Base-by-base conservation (phyloP, 768 basidiomycete genomes). In the Rhodotorula diobovata region DNA sequence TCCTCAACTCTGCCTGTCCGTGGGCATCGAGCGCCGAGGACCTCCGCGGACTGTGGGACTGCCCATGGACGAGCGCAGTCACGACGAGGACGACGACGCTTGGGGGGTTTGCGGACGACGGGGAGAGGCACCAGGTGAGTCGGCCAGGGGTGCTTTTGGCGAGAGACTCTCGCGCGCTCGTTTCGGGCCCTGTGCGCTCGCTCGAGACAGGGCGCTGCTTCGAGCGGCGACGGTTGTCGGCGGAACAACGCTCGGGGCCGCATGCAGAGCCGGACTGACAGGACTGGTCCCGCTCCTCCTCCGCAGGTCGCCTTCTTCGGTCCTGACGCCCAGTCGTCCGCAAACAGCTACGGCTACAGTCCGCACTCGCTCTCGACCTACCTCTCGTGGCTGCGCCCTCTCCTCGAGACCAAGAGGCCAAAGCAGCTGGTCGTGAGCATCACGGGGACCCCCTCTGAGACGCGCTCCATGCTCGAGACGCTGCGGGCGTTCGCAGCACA, bases 261-360 rank as follows among this genome's bases (percentile, higher is more conserved):
- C n/a, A 5, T 43, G 39, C 12, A 20, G 30, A 21, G 35, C 15
- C 9, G n/a, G 18, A 15, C 12, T 43, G 18, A 10, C 18, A 10
- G 9, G 25, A 12, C 14, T n/a, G n/a, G 20, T 10, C 4, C 12
- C 8, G 0, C n/a, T n/a, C n/a, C n/a, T n/a, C n/a, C n/a, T 23
- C 8, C 4, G 28, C 62, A 59, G 68, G 43, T 71, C 74, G 77
- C 77, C 67, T 73, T 78, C 78, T 61, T 78, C 70, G 66, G 62
- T 58, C 32, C 61, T 25, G 45, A 57, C 46, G 34, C 55, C 51
- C 23, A 59, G 34, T 84, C 89, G n/a, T 87, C 91, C 25, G 77
- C 91, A 70, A 93, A 93, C 79, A 89, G 88, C 0, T 93, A 90
- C 80, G 91, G 91, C 34, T 94, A 93, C 81, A 92, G 90, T 15